A percentile compares a stretch with the other conserved stretches of the same genome.
These are phyloP conservation scores for Fusarium secorum DNA, from an alignment of 2,329 filamentous ascomycete species.

Conservation along the genomic window DNA sequence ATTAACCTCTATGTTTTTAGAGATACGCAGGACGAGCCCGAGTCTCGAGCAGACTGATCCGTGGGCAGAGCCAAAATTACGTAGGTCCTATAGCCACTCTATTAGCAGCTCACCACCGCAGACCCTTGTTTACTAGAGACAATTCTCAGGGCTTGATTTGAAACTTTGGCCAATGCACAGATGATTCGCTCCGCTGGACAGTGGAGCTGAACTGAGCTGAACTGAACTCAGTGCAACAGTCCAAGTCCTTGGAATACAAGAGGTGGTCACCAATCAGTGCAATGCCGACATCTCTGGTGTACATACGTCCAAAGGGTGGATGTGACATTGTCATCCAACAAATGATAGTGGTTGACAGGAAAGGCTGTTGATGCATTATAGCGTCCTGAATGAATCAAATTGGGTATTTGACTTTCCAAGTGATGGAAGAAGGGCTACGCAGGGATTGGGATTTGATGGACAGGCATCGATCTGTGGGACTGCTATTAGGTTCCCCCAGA, in stretches of 20 bases:
- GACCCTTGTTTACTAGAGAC: background rate
- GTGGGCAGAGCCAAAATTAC: slow-evolving; percentile 2
- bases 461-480: slow-evolving; percentile 19
- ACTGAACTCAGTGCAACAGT: slow-evolving; percentile 7
- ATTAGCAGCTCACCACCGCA: slow-evolving; percentile 1
- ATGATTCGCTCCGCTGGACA: background rate
- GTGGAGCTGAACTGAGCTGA: slow-evolving; percentile 7
- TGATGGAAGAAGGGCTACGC: slow-evolving; percentile 2
- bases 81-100: slow-evolving; percentile 17
- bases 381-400: slow-evolving; percentile 15
- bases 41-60: background rate
- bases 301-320: background rate
- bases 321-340: slow-evolving; percentile 4
- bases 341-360: background rate
- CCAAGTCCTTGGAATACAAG: background rate
- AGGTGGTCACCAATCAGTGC: slow-evolving; percentile 15
- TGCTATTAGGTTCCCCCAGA: slow-evolving; percentile 6
- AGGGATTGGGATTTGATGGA: slow-evolving; percentile 7
- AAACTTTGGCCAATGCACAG: slow-evolving; percentile 7
- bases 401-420: background rate
- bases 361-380: background rate
- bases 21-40: background rate
- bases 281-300: slow-evolving; percentile 11
- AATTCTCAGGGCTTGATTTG: slow-evolving; percentile 15
- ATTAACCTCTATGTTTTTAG: background rate